Conservation (phyloP, 2,329 filamentous ascomycete genomes). For the Fusarium phyllophilum region DNA sequence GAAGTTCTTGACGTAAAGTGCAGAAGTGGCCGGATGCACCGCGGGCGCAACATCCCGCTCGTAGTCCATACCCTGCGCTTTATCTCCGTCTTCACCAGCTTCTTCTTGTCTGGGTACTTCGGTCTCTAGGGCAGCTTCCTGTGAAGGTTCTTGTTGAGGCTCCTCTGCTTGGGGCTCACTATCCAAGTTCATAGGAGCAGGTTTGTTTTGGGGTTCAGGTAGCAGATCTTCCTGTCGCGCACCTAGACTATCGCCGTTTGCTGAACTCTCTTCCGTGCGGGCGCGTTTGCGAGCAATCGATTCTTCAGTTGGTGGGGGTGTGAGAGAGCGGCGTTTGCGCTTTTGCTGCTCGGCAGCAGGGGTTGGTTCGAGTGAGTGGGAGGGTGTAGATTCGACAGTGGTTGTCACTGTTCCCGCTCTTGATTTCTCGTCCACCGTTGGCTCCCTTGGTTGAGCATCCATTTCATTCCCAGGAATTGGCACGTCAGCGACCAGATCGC, state of each 20-base stretch:
- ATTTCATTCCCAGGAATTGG: constrained; percentile 10
- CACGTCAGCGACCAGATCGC: neutral
- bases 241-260: constrained; percentile 17
- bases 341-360: constrained; percentile 58
- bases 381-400: constrained; percentile 15
- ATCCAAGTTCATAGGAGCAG: constrained; percentile 25
- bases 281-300: constrained; percentile 66
- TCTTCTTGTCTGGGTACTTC: neutral
- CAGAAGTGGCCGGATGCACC: constrained; percentile 76
- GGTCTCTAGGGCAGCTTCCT: neutral
- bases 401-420: constrained; percentile 15
- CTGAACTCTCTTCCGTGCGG: constrained; percentile 51
- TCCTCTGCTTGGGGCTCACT: constrained; percentile 15
- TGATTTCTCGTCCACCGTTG: constrained; percentile 15
- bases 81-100: constrained; percentile 10
- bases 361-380: constrained; percentile 19
- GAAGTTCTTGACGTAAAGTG: constrained; percentile 89
- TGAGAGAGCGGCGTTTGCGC: constrained; percentile 73
- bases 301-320: constrained; percentile 65
- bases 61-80: constrained; percentile 46
- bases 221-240: constrained; percentile 26
- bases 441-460: constrained; percentile 16
- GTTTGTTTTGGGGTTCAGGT: constrained; percentile 6
- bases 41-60: constrained; percentile 62
- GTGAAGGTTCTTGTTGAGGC: neutral